phyloP scores from a whole-genome alignment of 2,329 filamentous ascomycete genomes.

The Graphium sp. region DNA sequence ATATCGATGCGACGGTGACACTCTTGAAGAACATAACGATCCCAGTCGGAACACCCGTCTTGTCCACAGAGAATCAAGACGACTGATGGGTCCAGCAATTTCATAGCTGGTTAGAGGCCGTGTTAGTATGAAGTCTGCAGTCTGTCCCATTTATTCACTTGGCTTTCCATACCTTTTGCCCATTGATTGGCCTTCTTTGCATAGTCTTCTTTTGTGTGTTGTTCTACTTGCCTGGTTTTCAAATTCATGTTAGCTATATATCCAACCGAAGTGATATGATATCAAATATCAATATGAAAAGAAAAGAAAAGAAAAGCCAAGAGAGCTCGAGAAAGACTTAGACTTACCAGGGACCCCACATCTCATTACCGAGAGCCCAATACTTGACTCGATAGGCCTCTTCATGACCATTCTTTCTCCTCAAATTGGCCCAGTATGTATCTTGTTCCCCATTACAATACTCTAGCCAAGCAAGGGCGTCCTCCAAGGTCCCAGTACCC shows the following conservation, averaged over 20 bases:
- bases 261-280: too few relatives aligned
- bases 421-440: slow-evolving; percentile 45
- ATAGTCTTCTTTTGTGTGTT: slow-evolving; percentile 39
- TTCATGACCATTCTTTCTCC: slow-evolving; percentile 40
- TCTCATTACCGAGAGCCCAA: slow-evolving; percentile 49
- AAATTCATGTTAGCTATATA: background rate
- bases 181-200: slow-evolving; percentile 38
- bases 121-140: too few relatives aligned
- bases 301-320: background rate
- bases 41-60: slow-evolving; percentile 43
- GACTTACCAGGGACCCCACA: slow-evolving; percentile 9
- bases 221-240: slow-evolving; percentile 25
- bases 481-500: slow-evolving; percentile 31
- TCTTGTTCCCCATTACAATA: slow-evolving; percentile 43
- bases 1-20: slow-evolving; percentile 46
- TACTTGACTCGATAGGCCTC: slow-evolving; percentile 49
- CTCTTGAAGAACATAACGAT: slow-evolving; percentile 43
- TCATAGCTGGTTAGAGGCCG: too few relatives aligned
- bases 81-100: slow-evolving; percentile 41
- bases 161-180: slow-evolving; percentile 27
- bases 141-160: too few relatives aligned
- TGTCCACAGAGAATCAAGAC: slow-evolving; percentile 48
- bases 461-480: slow-evolving; percentile 39
- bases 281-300: too few relatives aligned
- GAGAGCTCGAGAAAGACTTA: too few relatives aligned